Percentiles rank a stretch among this genome's conserved stretches.
Conservation (phyloP, 1,139 yeast species). For the Geotrichum fermentans region DNA sequence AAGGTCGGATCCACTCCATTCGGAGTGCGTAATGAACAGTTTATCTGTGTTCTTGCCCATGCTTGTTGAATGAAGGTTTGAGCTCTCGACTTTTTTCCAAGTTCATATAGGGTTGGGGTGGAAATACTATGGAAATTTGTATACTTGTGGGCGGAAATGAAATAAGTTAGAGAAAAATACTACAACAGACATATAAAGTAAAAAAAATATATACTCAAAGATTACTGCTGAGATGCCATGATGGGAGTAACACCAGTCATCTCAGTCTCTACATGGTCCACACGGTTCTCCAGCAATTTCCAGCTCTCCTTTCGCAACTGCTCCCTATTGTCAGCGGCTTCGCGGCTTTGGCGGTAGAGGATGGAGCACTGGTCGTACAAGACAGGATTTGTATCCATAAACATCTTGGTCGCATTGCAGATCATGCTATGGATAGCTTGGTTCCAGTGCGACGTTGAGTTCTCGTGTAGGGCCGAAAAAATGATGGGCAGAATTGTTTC, state of each 20-base stretch:
- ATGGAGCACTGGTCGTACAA: constrained; percentile 89
- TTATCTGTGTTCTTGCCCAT: constrained; percentile 42
- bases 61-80: not conserved
- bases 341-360: constrained; percentile 70
- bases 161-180: not conserved
- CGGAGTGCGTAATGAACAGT: constrained; percentile 38
- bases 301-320: constrained; percentile 62
- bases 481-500: constrained; percentile 90
- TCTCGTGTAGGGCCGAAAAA: constrained; percentile 84
- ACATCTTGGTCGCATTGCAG: constrained; percentile 83
- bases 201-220: not conserved
- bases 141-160: not conserved
- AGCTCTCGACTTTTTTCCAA: not conserved
- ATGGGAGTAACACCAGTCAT: not conserved
- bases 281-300: constrained; percentile 67
- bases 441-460: constrained; percentile 70
- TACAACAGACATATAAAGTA: not conserved
- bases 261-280: constrained; percentile 9
- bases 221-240: constrained; percentile 1
- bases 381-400: constrained; percentile 92
- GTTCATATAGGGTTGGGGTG: not conserved
- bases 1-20: constrained; percentile 34
- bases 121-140: not conserved
- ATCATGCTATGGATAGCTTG: constrained; percentile 89
- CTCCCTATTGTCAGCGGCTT: constrained; percentile 60